Evolutionary conservation across 148 eudicot genomes (phyloP).

Genomic region (Rhododendron vialii): DNA sequence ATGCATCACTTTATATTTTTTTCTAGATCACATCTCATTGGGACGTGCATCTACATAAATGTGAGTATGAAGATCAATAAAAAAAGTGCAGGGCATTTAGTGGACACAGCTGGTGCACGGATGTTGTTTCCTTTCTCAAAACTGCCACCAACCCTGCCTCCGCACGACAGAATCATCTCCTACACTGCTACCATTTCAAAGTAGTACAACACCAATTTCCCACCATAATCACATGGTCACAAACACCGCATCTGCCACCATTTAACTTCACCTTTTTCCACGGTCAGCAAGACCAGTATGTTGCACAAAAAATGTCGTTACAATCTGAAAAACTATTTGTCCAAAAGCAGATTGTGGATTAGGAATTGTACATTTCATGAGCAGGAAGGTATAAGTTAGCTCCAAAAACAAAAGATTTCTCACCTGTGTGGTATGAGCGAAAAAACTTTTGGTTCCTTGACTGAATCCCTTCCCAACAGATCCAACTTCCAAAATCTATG

Average conservation of each 20-base stretch:
- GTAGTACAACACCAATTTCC: not conserved
- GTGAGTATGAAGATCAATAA: not conserved
- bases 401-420: constrained; percentile 17
- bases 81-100: not conserved
- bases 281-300: not conserved
- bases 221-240: not conserved
- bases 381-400: not conserved
- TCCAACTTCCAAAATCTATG: constrained; percentile 90
- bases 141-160: not conserved
- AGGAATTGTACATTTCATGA: not conserved
- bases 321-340: not conserved
- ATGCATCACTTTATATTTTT: not conserved
- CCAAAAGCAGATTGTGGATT: not conserved
- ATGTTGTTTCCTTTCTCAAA: not conserved
- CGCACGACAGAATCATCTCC: not conserved
- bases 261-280: not conserved
- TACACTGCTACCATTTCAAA: not conserved
- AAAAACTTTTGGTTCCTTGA: constrained; percentile 54
- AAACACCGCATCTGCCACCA: not conserved
- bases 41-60: not conserved
- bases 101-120: not conserved
- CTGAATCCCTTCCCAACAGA: constrained; percentile 75
- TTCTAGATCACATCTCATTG: not conserved
- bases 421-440: constrained; percentile 76
- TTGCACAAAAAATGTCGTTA: not conserved